Evolutionary conservation across 2,329 filamentous ascomycete species (phyloP), one percentile per base, ranked within the genome.

Genomic region (Aspergillus spinulosporus): DNA sequence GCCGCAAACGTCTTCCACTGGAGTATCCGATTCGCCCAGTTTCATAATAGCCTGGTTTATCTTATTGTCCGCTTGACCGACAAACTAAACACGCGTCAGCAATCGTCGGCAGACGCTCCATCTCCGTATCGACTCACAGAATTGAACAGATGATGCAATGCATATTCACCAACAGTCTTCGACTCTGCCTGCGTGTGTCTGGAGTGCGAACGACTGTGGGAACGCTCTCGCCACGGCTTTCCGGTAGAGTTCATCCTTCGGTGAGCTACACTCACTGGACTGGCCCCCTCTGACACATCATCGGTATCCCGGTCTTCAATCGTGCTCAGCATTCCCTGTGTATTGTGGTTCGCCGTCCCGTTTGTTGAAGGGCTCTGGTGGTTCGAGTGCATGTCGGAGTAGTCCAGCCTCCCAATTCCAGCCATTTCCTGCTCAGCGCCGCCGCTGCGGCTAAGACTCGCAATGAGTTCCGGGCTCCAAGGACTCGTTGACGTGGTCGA

Each of bases 121-220:
- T 28, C 5, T 28, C 26, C 26, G 15, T 15, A 32, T 42, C 34
- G 34, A 78, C 84, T 74, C 73, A 90, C 88, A 59, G 92, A 92
- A 63, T 94, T 97, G 75, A 97, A 97, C 43, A 99, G 80, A 65
- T 97, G 93, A 74, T 97, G 93, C 59, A 99, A 80, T 15, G 94
- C 94, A 82, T 96, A 97, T 78, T 99, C 94, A 54, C 92, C 92
- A n/a, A 97, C 92, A 0, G 92, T 97, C 74, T 93, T 96, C 62
- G 88, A 84, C 61, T 96, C 90, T 52, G 88, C 84, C 64, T 86
- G 80, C 52, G 81, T 77, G 66, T 88, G 84, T 54, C 82, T 83
- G 36, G 89, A 93, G 67, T 91, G 87, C 12, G 89, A 90, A 64
- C 87, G 88, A 68, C 92, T 86, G 68, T 89, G 88, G 5, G 82